These are phyloP conservation scores for Hibiscus trionum DNA, from an alignment of 345 rosid species.

Conservation along the genomic window DNA sequence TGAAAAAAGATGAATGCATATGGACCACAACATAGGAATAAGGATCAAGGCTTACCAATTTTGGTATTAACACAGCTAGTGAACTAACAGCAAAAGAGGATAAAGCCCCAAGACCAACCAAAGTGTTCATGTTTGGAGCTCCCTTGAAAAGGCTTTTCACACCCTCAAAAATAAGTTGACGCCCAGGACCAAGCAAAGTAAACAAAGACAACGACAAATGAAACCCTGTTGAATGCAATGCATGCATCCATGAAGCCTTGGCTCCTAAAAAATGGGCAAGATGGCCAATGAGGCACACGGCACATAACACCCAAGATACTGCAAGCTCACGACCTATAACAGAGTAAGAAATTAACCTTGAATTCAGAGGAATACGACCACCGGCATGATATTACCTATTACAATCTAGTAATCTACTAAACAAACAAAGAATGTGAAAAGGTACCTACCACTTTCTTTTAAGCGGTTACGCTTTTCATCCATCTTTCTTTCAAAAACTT, in stretches of 20 bases:
- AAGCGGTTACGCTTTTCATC: slow-evolving; percentile 68
- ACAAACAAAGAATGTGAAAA: not conserved
- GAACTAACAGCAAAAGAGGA: slow-evolving; percentile 89
- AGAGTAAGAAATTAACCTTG: slow-evolving; percentile 12
- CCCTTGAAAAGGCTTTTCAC: slow-evolving; percentile 73
- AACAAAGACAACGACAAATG: slow-evolving; percentile 77
- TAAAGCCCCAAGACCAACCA: slow-evolving; percentile 95
- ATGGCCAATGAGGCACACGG: slow-evolving; percentile 94
- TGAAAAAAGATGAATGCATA: not conserved
- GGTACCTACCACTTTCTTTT: slow-evolving; percentile 62
- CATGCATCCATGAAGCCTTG: slow-evolving; percentile 72
- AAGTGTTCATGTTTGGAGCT: slow-evolving; percentile 88
- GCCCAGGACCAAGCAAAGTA: slow-evolving; percentile 93
- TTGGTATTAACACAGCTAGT: slow-evolving; percentile 75
- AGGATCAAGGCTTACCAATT: slow-evolving; percentile 41
- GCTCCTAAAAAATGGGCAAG: slow-evolving; percentile 63
- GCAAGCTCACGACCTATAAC: slow-evolving; percentile 77
- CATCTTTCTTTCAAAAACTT: slow-evolving; percentile 72
- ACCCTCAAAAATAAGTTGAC: slow-evolving; percentile 77
- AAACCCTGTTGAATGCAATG: slow-evolving; percentile 82
- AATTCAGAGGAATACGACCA: not conserved
- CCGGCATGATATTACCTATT: not conserved
- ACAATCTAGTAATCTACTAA: not conserved
- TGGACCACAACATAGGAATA: not conserved
- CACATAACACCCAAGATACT: slow-evolving; percentile 94